These are phyloP conservation scores for Ceratobasidium sp. DNA, from an alignment of 1,284 basidiomycete species.

Conservation along the genomic window DNA sequence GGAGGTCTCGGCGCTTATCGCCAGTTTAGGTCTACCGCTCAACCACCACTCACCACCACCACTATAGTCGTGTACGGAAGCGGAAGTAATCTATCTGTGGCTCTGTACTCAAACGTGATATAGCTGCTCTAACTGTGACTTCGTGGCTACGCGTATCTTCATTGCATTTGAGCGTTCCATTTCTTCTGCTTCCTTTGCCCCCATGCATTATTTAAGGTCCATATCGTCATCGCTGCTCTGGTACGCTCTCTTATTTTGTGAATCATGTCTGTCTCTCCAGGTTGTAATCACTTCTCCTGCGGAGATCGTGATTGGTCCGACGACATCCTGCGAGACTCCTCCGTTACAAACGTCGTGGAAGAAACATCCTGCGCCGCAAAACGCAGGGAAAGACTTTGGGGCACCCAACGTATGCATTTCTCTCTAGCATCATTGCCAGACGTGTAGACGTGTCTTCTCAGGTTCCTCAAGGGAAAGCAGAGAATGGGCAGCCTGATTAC, in stretches of 20 bases:
- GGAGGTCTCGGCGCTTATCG: too few relatives aligned
- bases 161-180: too few relatives aligned
- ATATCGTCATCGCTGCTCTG: background rate
- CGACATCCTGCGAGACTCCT: slow-evolving; percentile 7
- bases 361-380: slow-evolving; percentile 5
- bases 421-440: background rate
- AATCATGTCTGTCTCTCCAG: background rate
- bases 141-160: too few relatives aligned
- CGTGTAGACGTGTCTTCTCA: background rate
- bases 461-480: slow-evolving; percentile 37
- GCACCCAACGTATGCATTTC: slow-evolving; percentile 18
- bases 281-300: background rate
- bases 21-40: too few relatives aligned
- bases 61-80: too few relatives aligned
- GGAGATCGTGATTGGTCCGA: background rate
- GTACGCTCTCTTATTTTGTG: background rate
- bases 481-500: slow-evolving; percentile 36
- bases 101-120: too few relatives aligned
- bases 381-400: slow-evolving; percentile 22
- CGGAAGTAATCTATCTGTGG: too few relatives aligned
- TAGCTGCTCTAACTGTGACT: too few relatives aligned
- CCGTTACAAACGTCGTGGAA: slow-evolving; percentile 37
- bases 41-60: too few relatives aligned
- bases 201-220: background rate
- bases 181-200: too few relatives aligned